Conservation (phyloP, 805 yeast genomes). For the Nakazawaea pomicola region DNA sequence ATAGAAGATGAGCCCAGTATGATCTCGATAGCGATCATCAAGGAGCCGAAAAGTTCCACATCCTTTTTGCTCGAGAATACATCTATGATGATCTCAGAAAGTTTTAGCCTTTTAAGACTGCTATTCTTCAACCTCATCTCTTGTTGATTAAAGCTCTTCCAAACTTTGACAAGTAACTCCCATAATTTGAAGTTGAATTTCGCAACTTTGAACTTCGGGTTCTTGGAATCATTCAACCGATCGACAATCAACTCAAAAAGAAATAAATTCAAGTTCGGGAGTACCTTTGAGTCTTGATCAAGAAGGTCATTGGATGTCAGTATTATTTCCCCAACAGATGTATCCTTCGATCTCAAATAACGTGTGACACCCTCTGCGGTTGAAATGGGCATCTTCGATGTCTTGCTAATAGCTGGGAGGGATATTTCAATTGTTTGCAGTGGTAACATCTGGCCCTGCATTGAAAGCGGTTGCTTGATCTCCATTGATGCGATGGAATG, state of each 20-base stretch:
- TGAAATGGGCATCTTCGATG: background rate
- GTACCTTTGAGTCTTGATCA: slow-evolving; percentile 28
- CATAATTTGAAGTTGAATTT: slow-evolving; percentile 41
- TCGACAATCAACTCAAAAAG: slow-evolving; percentile 57
- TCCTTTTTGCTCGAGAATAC: slow-evolving; percentile 18
- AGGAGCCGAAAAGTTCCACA: slow-evolving; percentile 17
- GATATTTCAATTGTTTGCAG: too few species aligned
- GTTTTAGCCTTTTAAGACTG: slow-evolving; percentile 35
- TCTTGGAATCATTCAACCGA: slow-evolving; percentile 41
- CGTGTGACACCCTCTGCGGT: slow-evolving; percentile 51
- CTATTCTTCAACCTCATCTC: slow-evolving; percentile 32
- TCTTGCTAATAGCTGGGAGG: too few species aligned
- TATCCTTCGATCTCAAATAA: slow-evolving; percentile 50
- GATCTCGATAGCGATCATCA: slow-evolving; percentile 18
- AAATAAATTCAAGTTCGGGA: slow-evolving; percentile 54
- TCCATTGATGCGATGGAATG: too few species aligned
- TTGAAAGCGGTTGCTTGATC: too few species aligned
- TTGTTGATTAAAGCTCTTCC: slow-evolving; percentile 18
- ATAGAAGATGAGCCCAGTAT: slow-evolving; percentile 16
- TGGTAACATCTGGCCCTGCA: too few species aligned
- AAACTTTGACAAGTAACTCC: slow-evolving; percentile 38
- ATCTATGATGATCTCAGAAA: slow-evolving; percentile 30
- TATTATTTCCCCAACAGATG: slow-evolving; percentile 37
- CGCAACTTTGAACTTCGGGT: slow-evolving; percentile 36
- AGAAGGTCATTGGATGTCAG: slow-evolving; percentile 28